These are phyloP conservation scores for Kwoniella mangroviensis DNA, from an alignment of 768 basidiomycete genomes.

Conservation along the genomic window DNA sequence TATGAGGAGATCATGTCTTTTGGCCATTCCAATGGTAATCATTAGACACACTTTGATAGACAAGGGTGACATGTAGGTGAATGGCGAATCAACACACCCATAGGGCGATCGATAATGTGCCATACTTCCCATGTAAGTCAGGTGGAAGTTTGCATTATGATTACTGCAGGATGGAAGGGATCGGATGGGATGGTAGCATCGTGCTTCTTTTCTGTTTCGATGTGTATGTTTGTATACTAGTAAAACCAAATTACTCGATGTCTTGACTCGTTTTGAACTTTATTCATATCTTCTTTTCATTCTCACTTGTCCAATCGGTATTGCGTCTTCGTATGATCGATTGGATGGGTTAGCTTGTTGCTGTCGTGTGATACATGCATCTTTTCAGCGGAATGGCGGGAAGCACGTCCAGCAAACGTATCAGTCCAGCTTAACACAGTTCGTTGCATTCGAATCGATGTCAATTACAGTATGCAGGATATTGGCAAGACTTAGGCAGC, in stretches of 20 bases:
- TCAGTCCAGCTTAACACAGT: no score
- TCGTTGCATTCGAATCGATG: no score
- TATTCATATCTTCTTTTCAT: no score
- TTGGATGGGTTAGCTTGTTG: not conserved
- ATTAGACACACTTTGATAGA: not conserved
- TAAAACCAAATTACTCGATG: no score
- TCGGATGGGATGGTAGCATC: not conserved
- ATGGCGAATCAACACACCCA: not conserved
- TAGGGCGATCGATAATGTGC: no score
- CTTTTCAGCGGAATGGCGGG: not conserved
- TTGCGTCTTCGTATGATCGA: not conserved
- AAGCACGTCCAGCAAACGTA: no score
- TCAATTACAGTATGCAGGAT: no score
- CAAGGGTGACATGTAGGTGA: not conserved
- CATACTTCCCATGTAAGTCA: no score
- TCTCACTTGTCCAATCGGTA: not conserved
- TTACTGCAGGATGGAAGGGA: not conserved
- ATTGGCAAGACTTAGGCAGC: conserved; percentile 1
- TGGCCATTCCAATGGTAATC: conserved; percentile 3
- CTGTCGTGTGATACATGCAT: not conserved
- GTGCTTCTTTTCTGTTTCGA: not conserved
- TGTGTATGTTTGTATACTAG: not conserved
- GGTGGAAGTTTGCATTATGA: no score
- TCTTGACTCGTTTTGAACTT: no score
- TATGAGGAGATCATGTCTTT: conserved; percentile 96